phyloP scores from a whole-genome alignment of 768 basidiomycete genomes.

The Tylopilus felleus region DNA sequence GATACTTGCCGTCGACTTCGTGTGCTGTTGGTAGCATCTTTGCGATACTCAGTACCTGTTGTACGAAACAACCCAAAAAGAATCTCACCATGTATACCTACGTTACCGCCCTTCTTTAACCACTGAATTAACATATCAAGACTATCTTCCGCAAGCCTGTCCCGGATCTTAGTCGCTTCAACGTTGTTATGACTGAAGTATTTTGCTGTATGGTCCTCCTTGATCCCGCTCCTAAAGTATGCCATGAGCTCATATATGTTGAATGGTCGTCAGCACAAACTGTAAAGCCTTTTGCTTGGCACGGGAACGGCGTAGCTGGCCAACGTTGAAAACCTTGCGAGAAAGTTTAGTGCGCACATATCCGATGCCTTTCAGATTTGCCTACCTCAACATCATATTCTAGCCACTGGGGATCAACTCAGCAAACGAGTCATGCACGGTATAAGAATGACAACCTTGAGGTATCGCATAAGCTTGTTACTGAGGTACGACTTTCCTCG shows the following conservation, averaged over 20 bases:
- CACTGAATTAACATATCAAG: slow-evolving; percentile 93
- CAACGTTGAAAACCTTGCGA: slow-evolving; percentile 92
- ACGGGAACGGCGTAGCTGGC: slow-evolving; percentile 84
- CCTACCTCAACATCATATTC: slow-evolving; percentile 94
- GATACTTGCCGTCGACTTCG: slow-evolving; percentile 58
- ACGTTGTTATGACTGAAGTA: slow-evolving; percentile 89
- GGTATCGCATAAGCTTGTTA: slow-evolving; percentile 95
- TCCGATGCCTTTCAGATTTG: background rate
- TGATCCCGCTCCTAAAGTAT: slow-evolving; percentile 63
- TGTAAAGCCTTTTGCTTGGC: slow-evolving; percentile 77
- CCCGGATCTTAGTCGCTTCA: slow-evolving; percentile 72
- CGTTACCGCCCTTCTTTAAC: slow-evolving; percentile 94
- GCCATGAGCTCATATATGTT: slow-evolving; percentile 3
- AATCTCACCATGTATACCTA: slow-evolving; percentile 87
- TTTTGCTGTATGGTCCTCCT: slow-evolving; percentile 85
- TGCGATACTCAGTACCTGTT: background rate
- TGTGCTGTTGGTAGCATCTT: slow-evolving; percentile 97
- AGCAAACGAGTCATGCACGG: slow-evolving; percentile 2
- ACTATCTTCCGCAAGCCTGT: slow-evolving; percentile 85
- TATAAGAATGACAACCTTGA: slow-evolving; percentile 58
- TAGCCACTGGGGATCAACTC: slow-evolving; percentile 70
- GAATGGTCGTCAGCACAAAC: slow-evolving; percentile 36
- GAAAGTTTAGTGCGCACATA: background rate
- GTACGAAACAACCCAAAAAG: background rate
- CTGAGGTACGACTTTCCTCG: slow-evolving; percentile 97